Conservation (phyloP, 73 alveolate genomes). For the Paramecium sonneborni region DNA sequence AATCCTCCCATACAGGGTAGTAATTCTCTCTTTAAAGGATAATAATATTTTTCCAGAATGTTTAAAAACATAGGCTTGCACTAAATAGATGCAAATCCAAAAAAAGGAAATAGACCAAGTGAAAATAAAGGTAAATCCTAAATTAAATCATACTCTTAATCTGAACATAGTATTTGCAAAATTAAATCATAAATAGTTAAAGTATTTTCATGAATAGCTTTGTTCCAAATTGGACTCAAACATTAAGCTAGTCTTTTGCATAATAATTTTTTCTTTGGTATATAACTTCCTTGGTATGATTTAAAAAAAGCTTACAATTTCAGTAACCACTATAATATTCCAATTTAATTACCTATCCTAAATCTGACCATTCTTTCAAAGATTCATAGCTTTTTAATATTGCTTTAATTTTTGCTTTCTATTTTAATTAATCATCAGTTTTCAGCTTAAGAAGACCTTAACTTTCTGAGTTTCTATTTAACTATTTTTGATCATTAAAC, state of each 20-base stretch:
- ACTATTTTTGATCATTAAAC: background rate
- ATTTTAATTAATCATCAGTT: background rate
- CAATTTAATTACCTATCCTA: constrained; percentile 43
- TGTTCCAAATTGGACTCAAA: constrained; percentile 48
- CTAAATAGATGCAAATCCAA: constrained; percentile 49
- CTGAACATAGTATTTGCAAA: background rate
- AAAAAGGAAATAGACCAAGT: constrained; percentile 42
- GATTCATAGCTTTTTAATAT: constrained; percentile 30
- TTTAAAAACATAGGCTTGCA: constrained; percentile 37
- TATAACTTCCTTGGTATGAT: background rate
- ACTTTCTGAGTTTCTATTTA: background rate
- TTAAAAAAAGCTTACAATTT: background rate
- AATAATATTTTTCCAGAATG: constrained; percentile 46
- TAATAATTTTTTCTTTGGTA: constrained; percentile 48
- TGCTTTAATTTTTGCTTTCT: background rate
- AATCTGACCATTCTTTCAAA: constrained; percentile 48
- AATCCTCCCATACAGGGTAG: constrained; percentile 40
- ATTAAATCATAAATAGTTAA: background rate
- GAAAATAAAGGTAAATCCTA: constrained; percentile 43
- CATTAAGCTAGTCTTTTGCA: constrained; percentile 53
- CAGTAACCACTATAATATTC: background rate
- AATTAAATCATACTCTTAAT: background rate
- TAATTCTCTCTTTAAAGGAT: constrained; percentile 13
- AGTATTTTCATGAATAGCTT: constrained; percentile 48
- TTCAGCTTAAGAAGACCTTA: background rate